Evolutionary conservation across 768 basidiomycete species (phyloP).

Genomic region (Mycena rosella): DNA sequence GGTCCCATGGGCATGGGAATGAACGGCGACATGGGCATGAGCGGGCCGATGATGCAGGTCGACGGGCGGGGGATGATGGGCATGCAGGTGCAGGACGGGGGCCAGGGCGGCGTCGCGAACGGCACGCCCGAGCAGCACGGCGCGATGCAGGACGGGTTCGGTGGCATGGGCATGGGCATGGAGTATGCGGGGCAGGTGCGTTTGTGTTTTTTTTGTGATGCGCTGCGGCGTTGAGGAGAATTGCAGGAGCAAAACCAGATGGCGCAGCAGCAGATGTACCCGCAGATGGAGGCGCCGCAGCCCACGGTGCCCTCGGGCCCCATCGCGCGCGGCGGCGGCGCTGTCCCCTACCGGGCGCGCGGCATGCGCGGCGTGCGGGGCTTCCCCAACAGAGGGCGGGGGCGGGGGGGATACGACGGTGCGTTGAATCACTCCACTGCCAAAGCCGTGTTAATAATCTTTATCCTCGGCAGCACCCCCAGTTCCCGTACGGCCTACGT

Average conservation of each 20-base stretch:
- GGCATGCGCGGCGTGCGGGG: conserved; percentile 58
- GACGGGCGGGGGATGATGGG: conserved; percentile 49
- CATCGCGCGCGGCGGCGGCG: conserved; percentile 51
- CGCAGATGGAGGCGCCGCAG: conserved; percentile 66
- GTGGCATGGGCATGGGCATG: conserved; percentile 74
- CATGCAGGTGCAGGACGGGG: conserved; percentile 52
- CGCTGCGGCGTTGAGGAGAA: conserved; percentile 19
- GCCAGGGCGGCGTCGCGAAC: conserved; percentile 48
- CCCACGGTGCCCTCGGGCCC: conserved; percentile 40
- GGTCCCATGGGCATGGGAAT: conserved; percentile 74
- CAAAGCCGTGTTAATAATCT: conserved; percentile 15
- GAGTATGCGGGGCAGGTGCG: conserved; percentile 85
- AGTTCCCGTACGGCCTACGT: conserved; percentile 80
- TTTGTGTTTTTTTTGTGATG: conserved; percentile 31
- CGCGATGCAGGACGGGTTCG: conserved; percentile 16
- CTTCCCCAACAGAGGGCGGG: conserved; percentile 56
- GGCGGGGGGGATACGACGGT: conserved; percentile 60
- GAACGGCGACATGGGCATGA: conserved; percentile 77
- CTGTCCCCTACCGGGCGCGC: conserved; percentile 55
- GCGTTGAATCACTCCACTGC: conserved; percentile 38
- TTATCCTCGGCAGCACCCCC: conserved; percentile 51
- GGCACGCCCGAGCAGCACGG: conserved; percentile 59
- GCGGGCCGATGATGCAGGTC: conserved; percentile 67
- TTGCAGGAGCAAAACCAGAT: conserved; percentile 66
- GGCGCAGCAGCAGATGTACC: conserved; percentile 75